Conservation (phyloP, 768 basidiomycete genomes). For the Leccinum pellstonianum region DNA sequence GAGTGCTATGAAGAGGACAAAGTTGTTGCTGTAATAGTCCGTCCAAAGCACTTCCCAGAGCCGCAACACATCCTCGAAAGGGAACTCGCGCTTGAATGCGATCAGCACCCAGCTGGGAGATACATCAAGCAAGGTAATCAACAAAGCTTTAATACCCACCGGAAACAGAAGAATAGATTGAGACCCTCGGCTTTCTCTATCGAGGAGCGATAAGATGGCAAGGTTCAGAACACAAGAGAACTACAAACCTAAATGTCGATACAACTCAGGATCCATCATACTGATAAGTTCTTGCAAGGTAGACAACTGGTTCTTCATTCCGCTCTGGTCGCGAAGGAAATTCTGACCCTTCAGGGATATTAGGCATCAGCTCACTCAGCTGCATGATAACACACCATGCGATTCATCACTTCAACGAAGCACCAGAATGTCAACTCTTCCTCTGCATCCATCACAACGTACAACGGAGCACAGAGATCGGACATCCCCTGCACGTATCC, state of each 20-base stretch:
- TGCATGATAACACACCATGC: constrained; percentile 65
- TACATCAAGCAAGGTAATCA: background rate
- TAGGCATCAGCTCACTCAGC: constrained; percentile 1
- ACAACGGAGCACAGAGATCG: constrained; percentile 90
- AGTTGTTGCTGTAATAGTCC: constrained; percentile 82
- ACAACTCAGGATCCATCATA: constrained; percentile 95
- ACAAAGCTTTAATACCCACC: constrained; percentile 47
- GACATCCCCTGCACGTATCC: constrained; percentile 99
- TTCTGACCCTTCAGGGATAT: constrained; percentile 71
- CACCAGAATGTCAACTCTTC: constrained; percentile 96
- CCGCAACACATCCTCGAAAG: constrained; percentile 84
- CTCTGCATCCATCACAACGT: constrained; percentile 86
- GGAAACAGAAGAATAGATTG: constrained; percentile 98
- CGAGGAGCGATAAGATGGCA: constrained; percentile 1
- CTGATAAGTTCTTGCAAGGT: constrained; percentile 88
- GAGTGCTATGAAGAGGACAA: constrained; percentile 92
- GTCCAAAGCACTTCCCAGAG: constrained; percentile 97
- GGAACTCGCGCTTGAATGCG: constrained; percentile 94
- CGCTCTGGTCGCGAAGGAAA: constrained; percentile 93
- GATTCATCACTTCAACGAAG: constrained; percentile 91
- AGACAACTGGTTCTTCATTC: constrained; percentile 93
- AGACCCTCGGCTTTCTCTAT: constrained; percentile 85
- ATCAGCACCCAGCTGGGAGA: constrained; percentile 80
- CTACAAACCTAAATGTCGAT: constrained; percentile 75
- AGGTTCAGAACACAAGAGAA: background rate